Conservation (phyloP, 345 rosid species). For the Lagerstroemia speciosa region DNA sequence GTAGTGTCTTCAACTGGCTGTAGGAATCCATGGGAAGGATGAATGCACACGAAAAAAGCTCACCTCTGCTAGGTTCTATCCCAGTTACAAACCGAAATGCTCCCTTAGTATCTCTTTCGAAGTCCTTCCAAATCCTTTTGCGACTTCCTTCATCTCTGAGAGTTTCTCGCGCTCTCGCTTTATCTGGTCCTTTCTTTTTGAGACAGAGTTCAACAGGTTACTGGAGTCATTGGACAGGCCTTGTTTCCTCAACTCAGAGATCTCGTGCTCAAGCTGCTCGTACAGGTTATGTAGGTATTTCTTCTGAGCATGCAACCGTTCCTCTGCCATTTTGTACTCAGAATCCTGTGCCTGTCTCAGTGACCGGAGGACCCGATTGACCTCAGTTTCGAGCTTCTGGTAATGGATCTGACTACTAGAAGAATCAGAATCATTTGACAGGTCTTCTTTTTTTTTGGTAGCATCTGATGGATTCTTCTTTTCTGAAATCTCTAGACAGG, state of each 20-base stretch:
- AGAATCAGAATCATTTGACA: conserved; percentile 13
- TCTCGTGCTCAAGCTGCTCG: conserved; percentile 57
- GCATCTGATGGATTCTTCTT: neutral
- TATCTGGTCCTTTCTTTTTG: conserved; percentile 44
- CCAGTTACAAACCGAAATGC: conserved; percentile 37
- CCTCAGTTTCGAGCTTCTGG: conserved; percentile 52
- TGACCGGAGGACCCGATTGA: conserved; percentile 42
- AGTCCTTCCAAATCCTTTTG: conserved; percentile 67
- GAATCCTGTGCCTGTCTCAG: conserved; percentile 48
- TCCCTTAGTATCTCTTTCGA: conserved; percentile 42
- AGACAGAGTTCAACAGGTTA: conserved; percentile 26
- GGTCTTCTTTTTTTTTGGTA: neutral
- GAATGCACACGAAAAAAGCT: neutral
- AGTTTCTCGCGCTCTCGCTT: conserved; percentile 42
- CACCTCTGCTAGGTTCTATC: conserved; percentile 1
- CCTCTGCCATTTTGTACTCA: conserved; percentile 67
- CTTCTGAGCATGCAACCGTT: conserved; percentile 51
- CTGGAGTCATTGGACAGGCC: conserved; percentile 19
- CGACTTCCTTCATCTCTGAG: conserved; percentile 61
- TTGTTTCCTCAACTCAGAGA: conserved; percentile 27
- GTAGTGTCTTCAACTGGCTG: neutral
- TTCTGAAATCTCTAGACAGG: neutral
- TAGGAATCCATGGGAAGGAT: neutral
- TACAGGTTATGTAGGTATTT: conserved; percentile 43
- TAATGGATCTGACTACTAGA: conserved; percentile 33